Percentiles rank a stretch among this genome's conserved stretches.
Evolutionary conservation across 768 basidiomycete genomes (phyloP).

Genomic region (Hemileccinum rubropunctum): DNA sequence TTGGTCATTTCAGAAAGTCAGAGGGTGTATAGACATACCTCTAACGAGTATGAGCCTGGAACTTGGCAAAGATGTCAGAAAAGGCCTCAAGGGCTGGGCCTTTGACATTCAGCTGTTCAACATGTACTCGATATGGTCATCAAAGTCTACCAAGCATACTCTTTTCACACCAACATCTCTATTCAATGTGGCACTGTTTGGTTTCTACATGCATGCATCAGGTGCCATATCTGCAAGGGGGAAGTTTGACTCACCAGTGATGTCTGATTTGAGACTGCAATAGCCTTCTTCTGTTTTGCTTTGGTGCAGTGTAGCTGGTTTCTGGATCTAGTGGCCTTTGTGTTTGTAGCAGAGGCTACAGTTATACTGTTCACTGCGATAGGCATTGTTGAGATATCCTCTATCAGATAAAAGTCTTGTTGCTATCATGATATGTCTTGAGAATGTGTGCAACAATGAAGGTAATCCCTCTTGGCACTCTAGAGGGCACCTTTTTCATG

Average conservation of each 20-base stretch:
- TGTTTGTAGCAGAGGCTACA: too few species aligned
- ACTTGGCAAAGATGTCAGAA: constrained; percentile 91
- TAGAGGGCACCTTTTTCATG: too few species aligned
- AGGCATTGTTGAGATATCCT: too few species aligned
- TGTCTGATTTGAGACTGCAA: constrained; percentile 17
- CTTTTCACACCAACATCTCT: constrained; percentile 30
- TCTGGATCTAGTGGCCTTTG: constrained; percentile 80
- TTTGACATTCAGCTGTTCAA: constrained; percentile 79
- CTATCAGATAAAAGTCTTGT: too few species aligned
- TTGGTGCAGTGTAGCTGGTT: constrained; percentile 83
- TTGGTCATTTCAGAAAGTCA: too few species aligned
- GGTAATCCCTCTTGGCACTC: too few species aligned
- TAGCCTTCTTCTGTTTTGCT: constrained; percentile 74
- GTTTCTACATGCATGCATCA: constrained; percentile 10
- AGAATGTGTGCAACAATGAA: too few species aligned
- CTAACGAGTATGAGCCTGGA: constrained; percentile 60
- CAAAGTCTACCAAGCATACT: constrained; percentile 38
- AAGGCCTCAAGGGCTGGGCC: constrained; percentile 77
- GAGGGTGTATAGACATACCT: constrained; percentile 51
- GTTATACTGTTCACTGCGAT: too few species aligned
- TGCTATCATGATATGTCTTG: too few species aligned
- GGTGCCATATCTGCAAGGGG: neutral
- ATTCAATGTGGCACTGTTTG: too few species aligned
- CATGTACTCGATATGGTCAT: constrained; percentile 76
- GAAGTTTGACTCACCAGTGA: constrained; percentile 12